These are phyloP conservation scores for Sclerotinia glacialis DNA, from an alignment of 2,329 filamentous ascomycete species.

Conservation along the genomic window DNA sequence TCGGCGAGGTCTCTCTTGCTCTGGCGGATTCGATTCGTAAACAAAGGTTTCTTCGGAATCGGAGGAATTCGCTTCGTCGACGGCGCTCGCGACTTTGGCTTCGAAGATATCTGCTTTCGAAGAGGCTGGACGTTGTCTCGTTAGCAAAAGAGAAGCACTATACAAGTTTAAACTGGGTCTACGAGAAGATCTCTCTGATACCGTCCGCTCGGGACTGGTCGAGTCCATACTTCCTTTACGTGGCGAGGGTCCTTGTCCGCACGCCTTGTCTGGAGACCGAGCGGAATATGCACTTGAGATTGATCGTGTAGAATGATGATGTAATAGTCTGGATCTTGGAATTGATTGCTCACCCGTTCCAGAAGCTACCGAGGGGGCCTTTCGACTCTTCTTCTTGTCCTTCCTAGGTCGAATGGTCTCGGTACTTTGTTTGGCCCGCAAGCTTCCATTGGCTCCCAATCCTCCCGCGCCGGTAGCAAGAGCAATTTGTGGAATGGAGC, in stretches of 20 bases:
- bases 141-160: conserved; percentile 48
- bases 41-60: conserved; percentile 99
- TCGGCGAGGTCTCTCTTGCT: conserved; percentile 59
- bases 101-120: conserved; percentile 99
- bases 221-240: conserved; percentile 30
- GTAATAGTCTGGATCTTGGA: conserved; percentile 42
- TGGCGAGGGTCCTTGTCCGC: conserved; percentile 36
- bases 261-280: conserved; percentile 27
- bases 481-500: conserved; percentile 80
- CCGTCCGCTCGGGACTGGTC: conserved; percentile 33
- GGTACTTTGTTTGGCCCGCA: conserved; percentile 84
- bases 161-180: conserved; percentile 42
- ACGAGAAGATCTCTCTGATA: conserved; percentile 38
- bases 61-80: conserved; percentile 93
- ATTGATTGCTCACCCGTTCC: conserved; percentile 64
- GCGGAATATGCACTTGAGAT: conserved; percentile 26
- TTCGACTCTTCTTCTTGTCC: conserved; percentile 78
- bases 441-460: conserved; percentile 62
- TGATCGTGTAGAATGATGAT: conserved; percentile 40
- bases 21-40: conserved; percentile 94
- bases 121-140: conserved; percentile 58
- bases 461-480: conserved; percentile 67
- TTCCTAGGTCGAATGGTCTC: conserved; percentile 95
- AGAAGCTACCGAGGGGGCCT: conserved; percentile 67
- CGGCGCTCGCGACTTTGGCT: conserved; percentile 90